Evolutionary conservation across 148 eudicot genomes (phyloP), one percentile per base, ranked within the genome.

Genomic region (Arbutus unedo): DNA sequence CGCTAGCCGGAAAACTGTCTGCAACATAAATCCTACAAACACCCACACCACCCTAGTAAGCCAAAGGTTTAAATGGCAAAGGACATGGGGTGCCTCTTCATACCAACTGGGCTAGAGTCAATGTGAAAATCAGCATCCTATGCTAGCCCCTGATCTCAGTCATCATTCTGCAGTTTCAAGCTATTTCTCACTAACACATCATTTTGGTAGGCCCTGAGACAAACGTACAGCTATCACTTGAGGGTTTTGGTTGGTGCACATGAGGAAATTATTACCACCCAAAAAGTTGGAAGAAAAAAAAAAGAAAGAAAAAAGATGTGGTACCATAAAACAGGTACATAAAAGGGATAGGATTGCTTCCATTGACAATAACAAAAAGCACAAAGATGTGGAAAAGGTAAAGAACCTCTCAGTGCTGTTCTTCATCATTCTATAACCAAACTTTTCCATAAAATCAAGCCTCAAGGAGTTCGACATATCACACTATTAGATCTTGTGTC

Each of bases 341-440:
- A 56, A 57, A 50, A 25, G 50, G 70, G 72, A 77, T 64, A 43
- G 51, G 41, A 48, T 68, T 83, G 77, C 80, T 84, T 84, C 62
- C 85, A 79, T 82, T 84, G 85, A 83, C 79, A 84, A 79, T 79
- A 56, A 73, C 21, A 76, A 76, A 83, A 19, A 76, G 41, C 70
- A 57, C 79, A 72, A 50, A 50, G 19, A 5, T 5, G 21, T 3
- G 59, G 48, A 16, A 49, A 74, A 82, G 23, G 54, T 79, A 80
- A 74, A 74, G 16, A 48, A 31, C 64, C 81, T 77, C 3, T 31
- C 2, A 64, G 70, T 79, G 70, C 57, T 64, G 31, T 48, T 23
- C 25, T 47, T 50, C 77, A 49, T 74, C 82, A 57, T 77, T 77
- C 44, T 72, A 75, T 74, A 67, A 64, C 75, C 76, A 74, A 77